Conservation (phyloP, 768 basidiomycete species). For the Holtermanniella nyarrowii region DNA sequence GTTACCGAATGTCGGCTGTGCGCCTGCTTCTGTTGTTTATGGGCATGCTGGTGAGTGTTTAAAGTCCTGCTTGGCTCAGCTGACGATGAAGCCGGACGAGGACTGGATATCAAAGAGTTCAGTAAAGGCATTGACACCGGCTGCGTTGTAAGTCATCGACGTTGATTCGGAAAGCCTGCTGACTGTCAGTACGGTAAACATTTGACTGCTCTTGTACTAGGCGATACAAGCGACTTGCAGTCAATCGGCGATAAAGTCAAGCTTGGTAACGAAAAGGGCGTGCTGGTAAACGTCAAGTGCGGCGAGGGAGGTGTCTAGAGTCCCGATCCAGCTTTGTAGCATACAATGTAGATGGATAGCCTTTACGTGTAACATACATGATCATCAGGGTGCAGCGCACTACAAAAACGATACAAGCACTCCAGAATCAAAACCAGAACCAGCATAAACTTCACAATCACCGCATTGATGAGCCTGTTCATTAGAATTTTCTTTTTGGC, state of each 20-base stretch:
- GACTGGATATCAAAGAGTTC: conserved; percentile 73
- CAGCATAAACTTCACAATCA: too few relatives aligned
- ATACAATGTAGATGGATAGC: neutral
- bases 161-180: neutral
- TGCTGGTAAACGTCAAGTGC: conserved; percentile 51
- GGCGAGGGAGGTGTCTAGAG: conserved; percentile 20
- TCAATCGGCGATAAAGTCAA: conserved; percentile 40
- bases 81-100: conserved; percentile 53
- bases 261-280: conserved; percentile 54
- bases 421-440: too few relatives aligned
- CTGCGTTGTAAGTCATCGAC: conserved; percentile 51
- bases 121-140: conserved; percentile 77
- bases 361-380: too few relatives aligned
- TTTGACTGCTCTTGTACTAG: conserved; percentile 61
- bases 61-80: neutral
- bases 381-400: too few relatives aligned
- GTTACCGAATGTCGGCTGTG: conserved; percentile 4
- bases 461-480: too few relatives aligned
- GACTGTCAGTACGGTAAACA: conserved; percentile 49
- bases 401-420: too few relatives aligned
- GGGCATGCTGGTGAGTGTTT: conserved; percentile 53
- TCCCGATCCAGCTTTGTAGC: neutral
- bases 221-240: conserved; percentile 22
- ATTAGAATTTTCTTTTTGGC: too few relatives aligned
- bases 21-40: conserved; percentile 58